phyloP scores from a whole-genome alignment of 1,139 yeast genomes.

The Hemisphaericaspora xylofermentans region DNA sequence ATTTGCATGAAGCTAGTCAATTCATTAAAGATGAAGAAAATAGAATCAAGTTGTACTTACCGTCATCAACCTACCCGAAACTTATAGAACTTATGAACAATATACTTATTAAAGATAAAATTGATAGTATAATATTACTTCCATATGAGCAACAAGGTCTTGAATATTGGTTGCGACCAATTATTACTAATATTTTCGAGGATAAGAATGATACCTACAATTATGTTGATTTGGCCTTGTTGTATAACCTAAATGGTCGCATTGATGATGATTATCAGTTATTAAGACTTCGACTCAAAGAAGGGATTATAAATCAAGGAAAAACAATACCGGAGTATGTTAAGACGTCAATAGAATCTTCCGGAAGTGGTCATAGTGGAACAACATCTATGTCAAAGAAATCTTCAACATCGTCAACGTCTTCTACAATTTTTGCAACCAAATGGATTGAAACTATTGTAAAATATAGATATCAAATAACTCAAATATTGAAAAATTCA shows the following conservation, averaged over 20 bases:
- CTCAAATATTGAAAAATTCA: conserved; percentile 44
- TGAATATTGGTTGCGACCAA: conserved; percentile 49
- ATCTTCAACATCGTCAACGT: conserved; percentile 9
- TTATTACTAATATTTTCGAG: conserved; percentile 21
- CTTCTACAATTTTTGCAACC: conserved; percentile 54
- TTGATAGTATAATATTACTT: conserved; percentile 47
- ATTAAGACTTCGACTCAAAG: conserved; percentile 49
- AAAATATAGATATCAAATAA: conserved; percentile 52
- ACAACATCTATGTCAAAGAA: conserved; percentile 9
- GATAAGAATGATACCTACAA: conserved; percentile 18
- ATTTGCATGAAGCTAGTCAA: conserved; percentile 52
- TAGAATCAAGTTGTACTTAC: conserved; percentile 55
- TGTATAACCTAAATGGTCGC: conserved; percentile 53
- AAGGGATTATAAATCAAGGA: conserved; percentile 46
- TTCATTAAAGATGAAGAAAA: conserved; percentile 60
- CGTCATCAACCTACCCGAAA: conserved; percentile 54
- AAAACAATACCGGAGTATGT: conserved; percentile 28
- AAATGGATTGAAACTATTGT: conserved; percentile 70
- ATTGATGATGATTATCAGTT: conserved; percentile 55
- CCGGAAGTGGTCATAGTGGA: conserved; percentile 1
- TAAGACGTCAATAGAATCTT: conserved; percentile 18
- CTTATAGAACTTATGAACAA: conserved; percentile 57
- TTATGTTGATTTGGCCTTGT: conserved; percentile 31
- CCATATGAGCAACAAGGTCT: conserved; percentile 56
- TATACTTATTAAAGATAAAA: conserved; percentile 59